These are phyloP conservation scores for Phytophthora parvispora DNA, from an alignment of 352 stramenopile species.

Conservation along the genomic window DNA sequence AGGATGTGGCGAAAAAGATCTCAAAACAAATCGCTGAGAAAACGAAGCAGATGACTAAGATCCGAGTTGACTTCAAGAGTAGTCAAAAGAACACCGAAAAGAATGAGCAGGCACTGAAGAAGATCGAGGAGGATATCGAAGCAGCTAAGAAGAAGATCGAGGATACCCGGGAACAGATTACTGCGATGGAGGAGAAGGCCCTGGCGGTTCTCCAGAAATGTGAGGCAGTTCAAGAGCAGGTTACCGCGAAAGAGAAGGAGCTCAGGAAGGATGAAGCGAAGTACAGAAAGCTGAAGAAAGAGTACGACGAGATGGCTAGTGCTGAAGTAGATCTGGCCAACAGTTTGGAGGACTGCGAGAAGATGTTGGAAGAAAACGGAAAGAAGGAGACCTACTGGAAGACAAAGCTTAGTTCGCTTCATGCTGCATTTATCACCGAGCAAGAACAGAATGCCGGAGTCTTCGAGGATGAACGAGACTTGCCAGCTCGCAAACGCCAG, in stretches of 20 bases:
- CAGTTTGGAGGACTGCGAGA: constrained; percentile 94
- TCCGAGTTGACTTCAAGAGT: constrained; percentile 86
- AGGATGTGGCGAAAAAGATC: constrained; percentile 89
- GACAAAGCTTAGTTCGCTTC: constrained; percentile 76
- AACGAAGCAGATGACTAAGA: constrained; percentile 91
- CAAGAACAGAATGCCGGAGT: constrained; percentile 82
- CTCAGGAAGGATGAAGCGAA: constrained; percentile 80
- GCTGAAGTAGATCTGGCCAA: constrained; percentile 95
- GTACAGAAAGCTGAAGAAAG: constrained; percentile 91
- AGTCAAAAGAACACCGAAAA: constrained; percentile 87
- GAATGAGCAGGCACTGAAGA: constrained; percentile 66
- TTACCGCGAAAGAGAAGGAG: constrained; percentile 89
- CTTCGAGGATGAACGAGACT: constrained; percentile 72
- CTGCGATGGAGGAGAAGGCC: constrained; percentile 94
- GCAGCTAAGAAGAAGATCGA: constrained; percentile 81
- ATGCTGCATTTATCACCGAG: constrained; percentile 66
- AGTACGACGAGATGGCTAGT: constrained; percentile 92
- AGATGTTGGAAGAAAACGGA: constrained; percentile 93
- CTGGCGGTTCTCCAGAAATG: constrained; percentile 93
- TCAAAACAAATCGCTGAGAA: constrained; percentile 90
- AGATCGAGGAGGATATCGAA: constrained; percentile 84
- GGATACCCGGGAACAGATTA: constrained; percentile 90
- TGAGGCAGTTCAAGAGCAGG: constrained; percentile 91
- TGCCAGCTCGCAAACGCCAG: constrained; percentile 52
- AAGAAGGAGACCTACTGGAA: constrained; percentile 92